Conservation (phyloP, 352 stramenopile genomes). For the Phytophthora syringae region DNA sequence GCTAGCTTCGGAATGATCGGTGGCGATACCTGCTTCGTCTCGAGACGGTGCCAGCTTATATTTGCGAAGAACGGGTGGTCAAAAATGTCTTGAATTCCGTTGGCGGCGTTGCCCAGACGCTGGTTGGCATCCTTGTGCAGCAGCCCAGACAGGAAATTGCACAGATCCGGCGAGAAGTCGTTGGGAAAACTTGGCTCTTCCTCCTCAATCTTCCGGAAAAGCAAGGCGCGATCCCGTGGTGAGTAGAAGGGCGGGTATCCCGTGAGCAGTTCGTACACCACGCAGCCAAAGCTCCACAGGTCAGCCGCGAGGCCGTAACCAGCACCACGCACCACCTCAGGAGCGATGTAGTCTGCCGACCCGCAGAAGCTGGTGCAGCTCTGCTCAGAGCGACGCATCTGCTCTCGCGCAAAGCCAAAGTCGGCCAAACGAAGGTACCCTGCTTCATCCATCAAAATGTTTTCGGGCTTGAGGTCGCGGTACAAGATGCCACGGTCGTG, state of each 20-base stretch:
- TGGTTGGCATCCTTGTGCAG: constrained; percentile 66
- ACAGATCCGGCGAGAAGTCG: constrained; percentile 80
- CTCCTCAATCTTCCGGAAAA: constrained; percentile 98
- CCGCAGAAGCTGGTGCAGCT: constrained; percentile 84
- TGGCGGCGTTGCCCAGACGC: constrained; percentile 61
- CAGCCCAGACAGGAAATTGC: constrained; percentile 62
- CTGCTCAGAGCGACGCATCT: constrained; percentile 61
- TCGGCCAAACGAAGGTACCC: constrained; percentile 91
- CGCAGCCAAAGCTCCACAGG: constrained; percentile 91
- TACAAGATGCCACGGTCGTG: constrained; percentile 85
- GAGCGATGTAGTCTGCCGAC: constrained; percentile 86
- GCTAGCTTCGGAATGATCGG: constrained; percentile 61
- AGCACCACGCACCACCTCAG: constrained; percentile 74
- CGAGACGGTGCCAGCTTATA: constrained; percentile 81
- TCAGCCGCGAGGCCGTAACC: constrained; percentile 83
- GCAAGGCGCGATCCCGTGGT: constrained; percentile 81
- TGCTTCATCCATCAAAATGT: constrained; percentile 88
- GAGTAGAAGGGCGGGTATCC: constrained; percentile 94
- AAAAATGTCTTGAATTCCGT: constrained; percentile 77
- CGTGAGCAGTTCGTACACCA: constrained; percentile 86
- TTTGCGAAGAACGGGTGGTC: constrained; percentile 75
- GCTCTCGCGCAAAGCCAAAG: constrained; percentile 79
- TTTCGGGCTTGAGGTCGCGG: constrained; percentile 93
- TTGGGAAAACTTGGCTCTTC: constrained; percentile 92
- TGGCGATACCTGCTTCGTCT: constrained; percentile 74